Conservation (phyloP, 257 asterid genomes). For the Solanum gracilifrons region DNA sequence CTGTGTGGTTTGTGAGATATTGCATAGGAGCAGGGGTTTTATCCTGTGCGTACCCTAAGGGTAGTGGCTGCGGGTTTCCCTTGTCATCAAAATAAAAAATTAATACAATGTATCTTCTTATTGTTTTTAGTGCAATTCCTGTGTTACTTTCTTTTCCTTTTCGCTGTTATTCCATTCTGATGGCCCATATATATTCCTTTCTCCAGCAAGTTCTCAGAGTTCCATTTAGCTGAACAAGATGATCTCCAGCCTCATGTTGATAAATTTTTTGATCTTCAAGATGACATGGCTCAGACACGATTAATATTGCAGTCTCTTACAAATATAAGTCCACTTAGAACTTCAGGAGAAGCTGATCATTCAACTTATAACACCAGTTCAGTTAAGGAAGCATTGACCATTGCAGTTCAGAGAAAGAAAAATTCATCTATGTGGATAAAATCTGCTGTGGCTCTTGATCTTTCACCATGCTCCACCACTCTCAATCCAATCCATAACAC, state of each 20-base stretch:
- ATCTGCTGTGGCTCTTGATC: conserved; percentile 62
- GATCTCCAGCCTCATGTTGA: conserved; percentile 50
- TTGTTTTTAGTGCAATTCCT: not conserved
- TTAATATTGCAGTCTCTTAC: conserved; percentile 46
- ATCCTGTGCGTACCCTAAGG: not conserved
- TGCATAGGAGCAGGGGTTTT: not conserved
- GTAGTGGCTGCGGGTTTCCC: not conserved
- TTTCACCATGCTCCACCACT: conserved; percentile 24
- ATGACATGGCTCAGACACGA: conserved; percentile 31
- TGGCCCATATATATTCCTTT: not conserved
- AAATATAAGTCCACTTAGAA: conserved; percentile 33
- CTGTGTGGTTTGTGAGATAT: not conserved
- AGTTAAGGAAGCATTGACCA: conserved; percentile 34
- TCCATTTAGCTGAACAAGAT: conserved; percentile 35
- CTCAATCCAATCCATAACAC: conserved; percentile 7
- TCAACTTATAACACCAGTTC: conserved; percentile 13
- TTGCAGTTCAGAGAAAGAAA: conserved; percentile 48
- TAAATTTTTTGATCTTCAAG: conserved; percentile 41
- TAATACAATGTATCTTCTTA: not conserved
- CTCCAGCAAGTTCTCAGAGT: conserved; percentile 54
- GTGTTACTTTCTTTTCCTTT: not conserved
- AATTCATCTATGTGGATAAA: conserved; percentile 48
- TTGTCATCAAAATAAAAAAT: not conserved
- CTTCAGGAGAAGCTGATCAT: conserved; percentile 22
- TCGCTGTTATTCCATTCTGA: not conserved